Base-by-base conservation (phyloP, 257 asterid species). In the Jacaranda mimosifolia region DNA sequence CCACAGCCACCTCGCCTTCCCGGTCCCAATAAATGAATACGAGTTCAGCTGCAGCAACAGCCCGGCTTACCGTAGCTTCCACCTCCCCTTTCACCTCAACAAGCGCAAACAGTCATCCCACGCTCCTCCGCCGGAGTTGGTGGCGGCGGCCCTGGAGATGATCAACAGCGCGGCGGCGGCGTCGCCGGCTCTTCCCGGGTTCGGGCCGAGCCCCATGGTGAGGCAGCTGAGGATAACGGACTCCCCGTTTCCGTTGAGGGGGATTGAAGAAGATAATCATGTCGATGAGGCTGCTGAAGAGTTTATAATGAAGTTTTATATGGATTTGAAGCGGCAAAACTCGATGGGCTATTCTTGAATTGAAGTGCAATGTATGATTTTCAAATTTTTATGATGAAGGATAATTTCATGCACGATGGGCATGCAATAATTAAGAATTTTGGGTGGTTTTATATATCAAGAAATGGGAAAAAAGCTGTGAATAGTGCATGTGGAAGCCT, bases 11-110 rank as follows among this genome's bases (percentile, higher is more conserved):
- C 58, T 21, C 36, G 48, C 63, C 40, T 63, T 82, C 14, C 14
- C 83, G 0, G 55, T 38, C 57, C 78, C 84, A 0, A 1, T 68
- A 0, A 19, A 66, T 38, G 94, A 92, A 14, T 89, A 91, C 77
- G 98, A 94, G 81, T 92, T 89, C 86, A 94, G 97, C 85, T 94
- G 97, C 93, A 83, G 92, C 43, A 83, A 79, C 88, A 91, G 89
- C 82, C 98, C 97, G 0, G 90, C 89, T 5, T 68, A 63, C 56
- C 83, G 83, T 5, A 55, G 43, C 48, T 85, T 83, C 80, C 83
- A 55, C 59, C 81, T 84, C 45, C 90, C 91, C 11, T 86, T 89
- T 67, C 74, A 83, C 72, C 64, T 86, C 75, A 79, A 62, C 81
- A 90, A 87, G 77, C 70, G 83, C 55, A 86, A 80, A 60, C 84